Conservation (phyloP, 2,329 filamentous ascomycete species). For the Fusarium chaquense region DNA sequence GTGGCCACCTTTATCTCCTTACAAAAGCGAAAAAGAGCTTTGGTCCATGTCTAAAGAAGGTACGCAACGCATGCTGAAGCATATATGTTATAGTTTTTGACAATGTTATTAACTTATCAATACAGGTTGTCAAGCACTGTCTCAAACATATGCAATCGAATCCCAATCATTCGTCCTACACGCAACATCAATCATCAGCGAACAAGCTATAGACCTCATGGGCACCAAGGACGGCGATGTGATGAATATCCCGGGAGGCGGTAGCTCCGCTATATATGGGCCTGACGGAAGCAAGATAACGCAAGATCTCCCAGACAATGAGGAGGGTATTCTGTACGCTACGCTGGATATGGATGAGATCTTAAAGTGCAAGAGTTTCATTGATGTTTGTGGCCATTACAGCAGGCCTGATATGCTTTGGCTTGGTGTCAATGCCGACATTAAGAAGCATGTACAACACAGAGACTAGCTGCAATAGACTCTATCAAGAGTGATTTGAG, state of each 20-base stretch:
- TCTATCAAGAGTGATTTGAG: no score
- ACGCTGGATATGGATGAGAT: slow-evolving; percentile 60
- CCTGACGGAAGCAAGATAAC: neutral
- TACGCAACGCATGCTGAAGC: neutral
- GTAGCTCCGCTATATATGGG: slow-evolving; percentile 1
- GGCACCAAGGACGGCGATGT: neutral
- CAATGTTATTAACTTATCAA: neutral
- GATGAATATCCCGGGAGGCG: neutral
- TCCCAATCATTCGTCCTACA: neutral
- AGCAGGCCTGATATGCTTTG: slow-evolving; percentile 55
- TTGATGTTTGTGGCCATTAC: slow-evolving; percentile 53
- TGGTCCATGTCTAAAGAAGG: slow-evolving; percentile 48
- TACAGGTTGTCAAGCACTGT: neutral
- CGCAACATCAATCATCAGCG: neutral
- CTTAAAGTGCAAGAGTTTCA: slow-evolving; percentile 53
- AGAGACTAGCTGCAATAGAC: neutral
- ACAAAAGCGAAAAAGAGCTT: neutral
- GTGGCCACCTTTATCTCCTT: slow-evolving; percentile 9
- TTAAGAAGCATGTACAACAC: slow-evolving; percentile 2
- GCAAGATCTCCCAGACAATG: neutral
- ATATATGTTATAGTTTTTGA: rapidly evolving
- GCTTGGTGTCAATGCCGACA: slow-evolving; percentile 38
- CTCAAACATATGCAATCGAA: slow-evolving; percentile 4
- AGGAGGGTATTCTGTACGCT: slow-evolving; percentile 62
- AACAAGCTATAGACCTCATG: neutral